Evolutionary conservation across 768 basidiomycete species (phyloP), one percentile per base, ranked within the genome.

Genomic region (Ramaria sp.): DNA sequence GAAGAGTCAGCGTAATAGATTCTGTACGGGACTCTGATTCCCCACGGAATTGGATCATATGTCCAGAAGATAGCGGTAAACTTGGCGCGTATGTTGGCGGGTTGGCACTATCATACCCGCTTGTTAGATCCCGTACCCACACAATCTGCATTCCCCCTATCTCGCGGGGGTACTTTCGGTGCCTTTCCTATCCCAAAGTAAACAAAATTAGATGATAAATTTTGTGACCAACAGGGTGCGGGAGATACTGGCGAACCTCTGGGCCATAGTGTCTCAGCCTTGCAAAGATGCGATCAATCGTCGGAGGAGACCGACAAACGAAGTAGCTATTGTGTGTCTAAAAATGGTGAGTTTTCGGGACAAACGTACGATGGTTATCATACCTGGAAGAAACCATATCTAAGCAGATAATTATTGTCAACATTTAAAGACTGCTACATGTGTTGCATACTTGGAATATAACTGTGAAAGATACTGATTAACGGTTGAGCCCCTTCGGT

Each of bases 281-380:
- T 4, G 69, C 62, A 58, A 94, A 94, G 42, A 94, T 88, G 37
- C 62, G 64, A 56, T 85, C 76, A 52, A 86, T 81, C 20, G 74
- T 81, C n/a, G 65, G 52, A 2, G 84, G 74, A 50, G 89, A 78
- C n/a, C 67, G 70, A 63, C 86, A 91, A 51, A 83, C 65, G 67
- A 90, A 90, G 63, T 88, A 92, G 59, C 85, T 83, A 64, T 94
- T 94, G 59, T 75, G 83, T 1, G 83, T 88, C 85, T 87, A 62
- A 20, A 38, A 22, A 32, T 47, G 38, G 18, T 15, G 43, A 42
- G 30, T 13, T 6, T 25, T 45, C 25, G 22, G 8, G 16, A 20
- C 48, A 20, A 18, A n/a, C 42, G 20, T 39, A 27, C 10, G 12
- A 12, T 50, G 8, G 18, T 42, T 54, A 25, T 56, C 13, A 24